Percentiles rank a stretch among this genome's conserved stretches.
Conservation (phyloP, 805 yeast genomes). For the Candida tallmaniae region DNA sequence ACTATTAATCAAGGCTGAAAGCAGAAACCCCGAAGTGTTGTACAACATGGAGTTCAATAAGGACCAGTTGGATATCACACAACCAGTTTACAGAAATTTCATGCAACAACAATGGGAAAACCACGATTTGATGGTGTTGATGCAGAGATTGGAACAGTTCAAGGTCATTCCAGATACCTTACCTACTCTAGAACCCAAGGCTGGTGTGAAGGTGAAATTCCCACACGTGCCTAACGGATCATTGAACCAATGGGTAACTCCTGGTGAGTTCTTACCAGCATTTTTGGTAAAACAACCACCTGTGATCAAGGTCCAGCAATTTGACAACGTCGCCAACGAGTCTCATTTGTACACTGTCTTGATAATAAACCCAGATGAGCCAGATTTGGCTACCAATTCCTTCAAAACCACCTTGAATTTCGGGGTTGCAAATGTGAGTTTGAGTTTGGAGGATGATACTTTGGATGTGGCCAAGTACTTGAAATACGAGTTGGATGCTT, state of each 20-base stretch:
- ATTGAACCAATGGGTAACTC: conserved; percentile 66
- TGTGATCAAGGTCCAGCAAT: conserved; percentile 70
- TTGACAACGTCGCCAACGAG: conserved; percentile 36
- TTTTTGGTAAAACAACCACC: conserved; percentile 75
- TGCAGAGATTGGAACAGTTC: conserved; percentile 89
- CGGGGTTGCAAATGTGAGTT: conserved; percentile 66
- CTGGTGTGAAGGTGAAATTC: conserved; percentile 70
- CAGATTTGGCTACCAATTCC: conserved; percentile 66
- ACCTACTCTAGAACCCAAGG: conserved; percentile 81
- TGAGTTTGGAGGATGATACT: conserved; percentile 54
- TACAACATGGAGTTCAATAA: conserved; percentile 47
- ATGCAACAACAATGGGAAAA: conserved; percentile 69
- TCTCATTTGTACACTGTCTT: conserved; percentile 67
- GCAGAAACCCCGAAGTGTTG: conserved; percentile 78
- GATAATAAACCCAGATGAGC: conserved; percentile 88
- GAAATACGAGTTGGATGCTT: neutral
- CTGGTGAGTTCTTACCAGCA: conserved; percentile 73
- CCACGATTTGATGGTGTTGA: conserved; percentile 66
- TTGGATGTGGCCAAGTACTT: conserved; percentile 44
- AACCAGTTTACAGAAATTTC: conserved; percentile 75
- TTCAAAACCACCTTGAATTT: conserved; percentile 71
- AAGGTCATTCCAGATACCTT: conserved; percentile 89
- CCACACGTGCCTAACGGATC: conserved; percentile 55
- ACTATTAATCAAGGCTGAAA: conserved; percentile 58
- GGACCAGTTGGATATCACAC: conserved; percentile 56